Evolutionary conservation across 106 monocot species (phyloP).

Genomic region (Phalaenopsis equestris): DNA sequence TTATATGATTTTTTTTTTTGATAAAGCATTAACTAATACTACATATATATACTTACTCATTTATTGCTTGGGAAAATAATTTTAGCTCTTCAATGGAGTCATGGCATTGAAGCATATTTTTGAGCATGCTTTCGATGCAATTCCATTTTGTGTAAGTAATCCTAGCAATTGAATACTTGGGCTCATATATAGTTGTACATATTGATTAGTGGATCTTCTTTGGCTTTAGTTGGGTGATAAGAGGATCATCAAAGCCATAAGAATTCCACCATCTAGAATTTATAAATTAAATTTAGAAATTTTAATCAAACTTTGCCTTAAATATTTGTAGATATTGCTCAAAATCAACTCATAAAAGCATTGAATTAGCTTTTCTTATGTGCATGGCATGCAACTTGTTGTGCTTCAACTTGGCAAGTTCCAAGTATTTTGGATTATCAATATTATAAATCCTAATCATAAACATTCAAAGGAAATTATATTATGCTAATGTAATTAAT

Average conservation of each 20-base stretch:
- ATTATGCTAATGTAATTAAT: too few relatives aligned
- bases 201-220: conserved; percentile 14
- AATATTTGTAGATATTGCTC: background rate
- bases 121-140: conserved; percentile 18
- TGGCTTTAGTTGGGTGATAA: conserved; percentile 9
- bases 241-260: conserved; percentile 10
- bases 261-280: conserved; percentile 24
- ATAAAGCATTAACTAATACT: too few relatives aligned
- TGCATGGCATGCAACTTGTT: background rate
- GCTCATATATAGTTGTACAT: conserved; percentile 8
- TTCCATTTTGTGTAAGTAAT: conserved; percentile 11
- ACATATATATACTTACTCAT: background rate
- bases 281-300: background rate
- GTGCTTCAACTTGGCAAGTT: too few relatives aligned
- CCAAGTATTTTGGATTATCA: too few relatives aligned
- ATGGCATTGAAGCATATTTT: conserved; percentile 15
- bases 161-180: conserved; percentile 8
- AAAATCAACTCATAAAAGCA: conserved; percentile 17
- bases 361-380: conserved; percentile 18
- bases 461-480: too few relatives aligned
- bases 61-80: conserved; percentile 15
- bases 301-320: background rate
- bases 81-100: conserved; percentile 16
- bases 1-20: background rate
- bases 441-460: too few relatives aligned